These are phyloP conservation scores for Termitomyces eurrhizus DNA, from an alignment of 768 basidiomycete species.

Conservation along the genomic window DNA sequence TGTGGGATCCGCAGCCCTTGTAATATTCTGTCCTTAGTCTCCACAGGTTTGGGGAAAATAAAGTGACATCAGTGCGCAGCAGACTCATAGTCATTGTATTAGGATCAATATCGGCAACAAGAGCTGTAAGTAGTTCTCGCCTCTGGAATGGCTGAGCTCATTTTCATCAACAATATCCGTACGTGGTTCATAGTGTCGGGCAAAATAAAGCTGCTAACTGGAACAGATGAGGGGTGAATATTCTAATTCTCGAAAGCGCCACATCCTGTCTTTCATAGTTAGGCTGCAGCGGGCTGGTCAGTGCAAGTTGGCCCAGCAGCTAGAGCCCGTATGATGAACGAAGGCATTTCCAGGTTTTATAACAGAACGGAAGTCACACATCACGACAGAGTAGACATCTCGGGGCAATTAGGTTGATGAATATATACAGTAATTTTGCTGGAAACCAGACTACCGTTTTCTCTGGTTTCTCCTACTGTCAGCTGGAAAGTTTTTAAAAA, in stretches of 20 bases:
- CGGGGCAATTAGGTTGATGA: not conserved
- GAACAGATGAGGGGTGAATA: not conserved
- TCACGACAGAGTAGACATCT: not conserved
- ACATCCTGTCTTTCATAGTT: not conserved
- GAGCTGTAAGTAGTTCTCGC: not conserved
- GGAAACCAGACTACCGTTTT: slow-evolving; percentile 27
- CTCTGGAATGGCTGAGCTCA: not conserved
- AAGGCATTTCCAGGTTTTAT: not conserved
- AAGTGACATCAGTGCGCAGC: no score
- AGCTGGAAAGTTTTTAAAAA: slow-evolving; percentile 24
- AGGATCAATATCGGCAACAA: not conserved
- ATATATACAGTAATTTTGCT: not conserved
- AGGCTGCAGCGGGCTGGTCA: not conserved
- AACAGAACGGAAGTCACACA: not conserved
- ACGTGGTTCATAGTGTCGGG: not conserved
- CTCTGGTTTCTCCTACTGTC: slow-evolving; percentile 50
- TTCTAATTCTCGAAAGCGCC: no score
- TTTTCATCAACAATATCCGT: no score
- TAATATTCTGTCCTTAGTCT: not conserved
- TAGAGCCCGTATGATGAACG: not conserved
- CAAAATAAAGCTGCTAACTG: not conserved
- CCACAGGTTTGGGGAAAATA: not conserved
- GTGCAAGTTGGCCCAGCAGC: not conserved
- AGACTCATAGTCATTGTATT: not conserved
- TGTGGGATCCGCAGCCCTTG: not conserved